These are phyloP conservation scores for Globisporangium irregulare DNA, from an alignment of 352 stramenopile species.

Conservation along the genomic window DNA sequence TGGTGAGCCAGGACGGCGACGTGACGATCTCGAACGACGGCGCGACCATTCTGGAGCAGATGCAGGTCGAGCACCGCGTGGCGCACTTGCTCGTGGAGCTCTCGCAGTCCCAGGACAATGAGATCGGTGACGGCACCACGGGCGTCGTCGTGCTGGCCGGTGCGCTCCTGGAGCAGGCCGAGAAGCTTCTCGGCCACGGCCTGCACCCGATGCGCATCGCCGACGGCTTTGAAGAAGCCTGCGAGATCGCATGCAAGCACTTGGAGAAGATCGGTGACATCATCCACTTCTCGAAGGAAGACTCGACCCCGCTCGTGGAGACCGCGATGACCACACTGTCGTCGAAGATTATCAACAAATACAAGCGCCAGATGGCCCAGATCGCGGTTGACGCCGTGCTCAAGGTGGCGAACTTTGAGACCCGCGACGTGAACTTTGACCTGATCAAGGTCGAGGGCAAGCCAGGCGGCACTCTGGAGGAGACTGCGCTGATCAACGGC, in stretches of 20 bases:
- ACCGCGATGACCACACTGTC: slow-evolving; percentile 98
- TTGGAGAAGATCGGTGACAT: slow-evolving; percentile 95
- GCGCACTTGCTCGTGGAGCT: slow-evolving; percentile 99
- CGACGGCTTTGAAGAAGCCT: slow-evolving; percentile 98
- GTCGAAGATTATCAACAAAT: slow-evolving; percentile 99
- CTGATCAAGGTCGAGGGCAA: slow-evolving; percentile 99
- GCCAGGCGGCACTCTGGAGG: slow-evolving; percentile 94
- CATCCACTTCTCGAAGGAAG: slow-evolving; percentile 95
- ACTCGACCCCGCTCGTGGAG: slow-evolving; percentile 94
- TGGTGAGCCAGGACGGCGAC: slow-evolving; percentile 98
- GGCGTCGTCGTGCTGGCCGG: slow-evolving; percentile 98
- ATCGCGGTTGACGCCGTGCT: slow-evolving; percentile 98
- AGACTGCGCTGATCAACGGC: slow-evolving; percentile 98
- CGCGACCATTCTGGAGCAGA: slow-evolving; percentile 99
- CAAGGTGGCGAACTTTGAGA: slow-evolving; percentile 97
- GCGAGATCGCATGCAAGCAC: slow-evolving; percentile 94
- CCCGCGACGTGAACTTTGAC: slow-evolving; percentile 99
- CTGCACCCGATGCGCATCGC: slow-evolving; percentile 99
- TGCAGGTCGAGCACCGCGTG: slow-evolving; percentile 99
- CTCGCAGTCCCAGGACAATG: slow-evolving; percentile 98
- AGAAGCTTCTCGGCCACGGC: slow-evolving; percentile 95
- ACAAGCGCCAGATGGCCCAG: slow-evolving; percentile 98
- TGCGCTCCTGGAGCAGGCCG: slow-evolving; percentile 95
- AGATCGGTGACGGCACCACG: slow-evolving; percentile 99
- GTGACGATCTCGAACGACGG: slow-evolving; percentile 99